A percentile compares a stretch with the other conserved stretches of the same genome.
These are phyloP conservation scores for Monilinia aucupariae DNA, from an alignment of 2,329 filamentous ascomycete species.

Conservation along the genomic window DNA sequence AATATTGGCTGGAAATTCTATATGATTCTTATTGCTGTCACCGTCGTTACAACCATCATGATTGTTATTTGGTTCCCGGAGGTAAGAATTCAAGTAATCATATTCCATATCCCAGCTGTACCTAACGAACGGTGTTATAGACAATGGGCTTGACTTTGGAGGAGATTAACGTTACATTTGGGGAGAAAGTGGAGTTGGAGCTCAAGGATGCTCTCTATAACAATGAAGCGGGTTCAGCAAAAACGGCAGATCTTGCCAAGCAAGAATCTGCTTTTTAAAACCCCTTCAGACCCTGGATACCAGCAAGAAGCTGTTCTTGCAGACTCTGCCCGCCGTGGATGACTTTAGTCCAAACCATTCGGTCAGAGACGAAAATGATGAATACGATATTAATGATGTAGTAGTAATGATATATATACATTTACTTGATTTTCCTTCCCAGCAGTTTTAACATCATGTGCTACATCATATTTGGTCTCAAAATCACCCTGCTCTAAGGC, in stretches of 20 bases:
- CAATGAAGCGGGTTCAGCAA: background rate
- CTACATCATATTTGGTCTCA: background rate
- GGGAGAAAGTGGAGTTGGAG: conserved; percentile 27
- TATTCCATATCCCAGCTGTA: background rate
- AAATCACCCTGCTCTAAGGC: background rate
- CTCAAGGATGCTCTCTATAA: conserved; percentile 11
- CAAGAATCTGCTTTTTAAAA: background rate
- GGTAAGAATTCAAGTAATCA: conserved; percentile 5
- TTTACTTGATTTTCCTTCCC: background rate
- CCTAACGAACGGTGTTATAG: background rate
- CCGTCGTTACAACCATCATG: conserved; percentile 25
- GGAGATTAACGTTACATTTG: conserved; percentile 34
- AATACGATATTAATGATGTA: background rate
- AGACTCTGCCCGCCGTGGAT: background rate
- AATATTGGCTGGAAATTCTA: conserved; percentile 35
- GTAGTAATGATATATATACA: background rate
- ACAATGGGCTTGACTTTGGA: conserved; percentile 34
- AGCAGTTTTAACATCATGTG: background rate
- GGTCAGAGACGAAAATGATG: background rate
- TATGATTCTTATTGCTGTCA: conserved; percentile 31
- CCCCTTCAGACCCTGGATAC: no score
- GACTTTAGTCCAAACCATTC: background rate
- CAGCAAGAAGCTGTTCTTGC: background rate
- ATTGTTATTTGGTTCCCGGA: conserved; percentile 32
- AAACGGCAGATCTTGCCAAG: background rate